phyloP scores from a whole-genome alignment of 2,329 filamentous ascomycete genomes.

The Aureobasidium sp. region DNA sequence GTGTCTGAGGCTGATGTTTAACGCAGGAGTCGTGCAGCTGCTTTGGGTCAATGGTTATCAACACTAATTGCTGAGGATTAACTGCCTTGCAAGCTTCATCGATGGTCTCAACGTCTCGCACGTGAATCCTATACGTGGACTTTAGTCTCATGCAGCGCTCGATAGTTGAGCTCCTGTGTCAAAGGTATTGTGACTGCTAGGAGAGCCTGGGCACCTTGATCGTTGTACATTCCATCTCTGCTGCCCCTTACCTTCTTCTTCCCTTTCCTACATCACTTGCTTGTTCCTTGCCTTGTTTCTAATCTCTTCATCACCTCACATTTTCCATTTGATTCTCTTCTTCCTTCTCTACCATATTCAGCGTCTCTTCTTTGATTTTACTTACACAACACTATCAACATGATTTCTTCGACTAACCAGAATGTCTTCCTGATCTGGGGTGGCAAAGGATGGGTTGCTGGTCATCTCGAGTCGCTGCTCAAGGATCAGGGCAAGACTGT shows the following conservation, averaged over 20 bases:
- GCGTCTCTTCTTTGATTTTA: no score
- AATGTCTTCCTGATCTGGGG: conserved; percentile 57
- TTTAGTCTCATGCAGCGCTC: no score
- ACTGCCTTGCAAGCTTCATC: background rate
- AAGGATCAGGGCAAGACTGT: conserved; percentile 54
- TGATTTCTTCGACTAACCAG: background rate
- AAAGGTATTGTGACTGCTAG: background rate
- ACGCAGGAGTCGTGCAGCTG: background rate
- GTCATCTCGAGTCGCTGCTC: conserved; percentile 52
- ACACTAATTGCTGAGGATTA: background rate
- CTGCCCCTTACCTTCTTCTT: background rate
- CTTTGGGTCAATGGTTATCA: background rate
- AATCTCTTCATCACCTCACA: background rate
- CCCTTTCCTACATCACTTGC: background rate
- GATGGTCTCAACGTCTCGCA: background rate
- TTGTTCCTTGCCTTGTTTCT: background rate
- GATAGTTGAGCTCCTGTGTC: background rate
- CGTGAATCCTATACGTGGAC: background rate
- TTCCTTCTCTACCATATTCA: background rate
- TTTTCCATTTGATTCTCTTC: background rate
- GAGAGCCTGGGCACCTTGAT: background rate
- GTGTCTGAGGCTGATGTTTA: background rate
- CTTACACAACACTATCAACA: background rate
- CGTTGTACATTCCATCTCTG: background rate
- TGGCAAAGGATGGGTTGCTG: conserved; percentile 54